Percentiles rank a stretch among this genome's conserved stretches.
These are phyloP conservation scores for Chalciporus chontae DNA, from an alignment of 768 basidiomycete genomes.

Conservation along the genomic window DNA sequence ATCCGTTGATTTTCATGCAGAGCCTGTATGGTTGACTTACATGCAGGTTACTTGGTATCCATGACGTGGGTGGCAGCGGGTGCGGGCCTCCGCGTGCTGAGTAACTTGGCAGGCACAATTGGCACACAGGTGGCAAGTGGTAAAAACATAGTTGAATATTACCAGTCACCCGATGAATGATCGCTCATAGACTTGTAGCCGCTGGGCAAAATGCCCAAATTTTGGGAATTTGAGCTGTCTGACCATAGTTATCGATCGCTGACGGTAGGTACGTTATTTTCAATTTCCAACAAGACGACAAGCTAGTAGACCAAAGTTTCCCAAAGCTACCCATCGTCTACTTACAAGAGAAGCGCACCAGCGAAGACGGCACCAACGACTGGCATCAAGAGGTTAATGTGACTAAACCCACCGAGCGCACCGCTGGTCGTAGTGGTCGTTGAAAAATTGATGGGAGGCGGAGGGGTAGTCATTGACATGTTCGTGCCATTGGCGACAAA, in stretches of 20 bases:
- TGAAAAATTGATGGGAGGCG: constrained; percentile 40
- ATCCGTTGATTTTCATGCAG: too few species aligned
- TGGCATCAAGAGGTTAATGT: constrained; percentile 2
- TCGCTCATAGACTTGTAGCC: too few species aligned
- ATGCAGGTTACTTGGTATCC: too few species aligned
- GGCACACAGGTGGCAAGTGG: too few species aligned
- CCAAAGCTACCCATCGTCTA: not conserved
- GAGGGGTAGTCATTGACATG: constrained; percentile 29
- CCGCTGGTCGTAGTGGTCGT: constrained; percentile 11
- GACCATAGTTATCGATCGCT: not conserved
- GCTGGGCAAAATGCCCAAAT: too few species aligned
- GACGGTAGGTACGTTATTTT: constrained; percentile 5
- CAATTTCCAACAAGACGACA: constrained; percentile 1
- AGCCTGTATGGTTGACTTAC: too few species aligned
- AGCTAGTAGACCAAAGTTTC: not conserved
- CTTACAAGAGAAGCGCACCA: constrained; percentile 15
- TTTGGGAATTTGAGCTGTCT: not conserved
- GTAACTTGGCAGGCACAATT: too few species aligned
- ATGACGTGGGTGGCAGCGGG: too few species aligned
- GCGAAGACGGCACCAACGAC: constrained; percentile 10
- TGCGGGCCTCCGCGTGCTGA: too few species aligned
- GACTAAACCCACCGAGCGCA: constrained; percentile 2
- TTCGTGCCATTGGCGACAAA: constrained; percentile 33
- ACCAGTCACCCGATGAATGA: too few species aligned
- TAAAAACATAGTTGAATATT: too few species aligned